These are phyloP conservation scores for Fusarium sp. DNA, from an alignment of 2,329 filamentous ascomycete genomes.

Conservation along the genomic window DNA sequence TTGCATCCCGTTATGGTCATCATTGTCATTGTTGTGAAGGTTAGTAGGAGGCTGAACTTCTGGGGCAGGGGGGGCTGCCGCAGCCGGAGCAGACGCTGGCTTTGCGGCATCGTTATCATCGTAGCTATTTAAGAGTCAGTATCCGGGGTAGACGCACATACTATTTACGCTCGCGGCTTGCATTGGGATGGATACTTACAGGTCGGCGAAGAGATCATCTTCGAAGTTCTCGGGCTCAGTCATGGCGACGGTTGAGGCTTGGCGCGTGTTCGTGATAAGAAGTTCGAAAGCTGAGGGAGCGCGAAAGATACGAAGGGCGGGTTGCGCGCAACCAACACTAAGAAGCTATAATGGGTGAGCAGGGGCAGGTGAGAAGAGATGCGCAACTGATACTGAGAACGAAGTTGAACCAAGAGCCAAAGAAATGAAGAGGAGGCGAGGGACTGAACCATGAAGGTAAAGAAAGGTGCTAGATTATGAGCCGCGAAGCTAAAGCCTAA, in stretches of 20 bases:
- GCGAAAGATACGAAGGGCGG: conserved; percentile 3
- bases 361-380: neutral
- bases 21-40: conserved; percentile 36
- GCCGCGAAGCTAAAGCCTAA: conserved; percentile 24
- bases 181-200: conserved; percentile 66
- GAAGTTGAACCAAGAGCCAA: conserved; percentile 10
- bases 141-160: neutral
- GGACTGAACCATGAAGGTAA: conserved; percentile 25
- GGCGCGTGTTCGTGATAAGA: conserved; percentile 14
- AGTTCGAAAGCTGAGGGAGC: conserved; percentile 1
- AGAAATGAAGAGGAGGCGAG: conserved; percentile 22
- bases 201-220: conserved; percentile 94
- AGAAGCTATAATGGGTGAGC: neutral
- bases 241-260: conserved; percentile 60
- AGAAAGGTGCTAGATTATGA: conserved; percentile 25
- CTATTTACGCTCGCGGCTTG: neutral
- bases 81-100: conserved; percentile 47
- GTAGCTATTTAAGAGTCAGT: conserved; percentile 58
- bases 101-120: conserved; percentile 68
- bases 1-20: conserved; percentile 34
- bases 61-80: conserved; percentile 40
- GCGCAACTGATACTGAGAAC: conserved; percentile 1
- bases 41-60: conserved; percentile 40
- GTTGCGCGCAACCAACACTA: neutral
- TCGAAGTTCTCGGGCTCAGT: conserved; percentile 84